A percentile compares a stretch with the other conserved stretches of the same genome.
These are phyloP conservation scores for Globisporangium sylvaticum DNA, from an alignment of 352 stramenopile species.

Conservation along the genomic window DNA sequence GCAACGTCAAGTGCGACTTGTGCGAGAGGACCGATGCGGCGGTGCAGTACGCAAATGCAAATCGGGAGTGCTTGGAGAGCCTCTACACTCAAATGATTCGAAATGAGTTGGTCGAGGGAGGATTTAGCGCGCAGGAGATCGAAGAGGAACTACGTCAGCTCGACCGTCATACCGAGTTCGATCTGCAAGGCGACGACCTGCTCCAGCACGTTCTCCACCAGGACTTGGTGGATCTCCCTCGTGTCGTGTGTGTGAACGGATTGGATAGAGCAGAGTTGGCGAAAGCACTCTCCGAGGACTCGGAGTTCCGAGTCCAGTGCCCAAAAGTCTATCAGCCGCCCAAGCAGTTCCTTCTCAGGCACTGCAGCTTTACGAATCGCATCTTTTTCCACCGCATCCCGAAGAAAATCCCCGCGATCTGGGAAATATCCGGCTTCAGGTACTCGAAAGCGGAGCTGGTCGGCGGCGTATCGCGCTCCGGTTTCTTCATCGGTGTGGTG, in stretches of 20 bases:
- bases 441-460: background rate
- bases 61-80: background rate
- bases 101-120: background rate
- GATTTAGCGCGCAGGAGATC: background rate
- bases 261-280: background rate
- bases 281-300: background rate
- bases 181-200: background rate
- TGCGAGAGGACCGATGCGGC: background rate
- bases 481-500: background rate
- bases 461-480: background rate
- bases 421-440: background rate
- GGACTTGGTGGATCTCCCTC: background rate
- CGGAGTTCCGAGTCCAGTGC: background rate
- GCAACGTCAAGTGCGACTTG: background rate
- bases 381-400: background rate
- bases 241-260: background rate
- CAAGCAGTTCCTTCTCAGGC: background rate
- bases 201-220: background rate
- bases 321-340: background rate
- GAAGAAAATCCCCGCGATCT: background rate
- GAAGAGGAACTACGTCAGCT: background rate
- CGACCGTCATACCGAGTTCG: background rate
- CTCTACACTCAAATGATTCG: background rate
- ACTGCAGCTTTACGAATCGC: background rate
- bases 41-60: background rate